phyloP scores from a whole-genome alignment of 129 eudicot species.

The Flaveria linearis region DNA sequence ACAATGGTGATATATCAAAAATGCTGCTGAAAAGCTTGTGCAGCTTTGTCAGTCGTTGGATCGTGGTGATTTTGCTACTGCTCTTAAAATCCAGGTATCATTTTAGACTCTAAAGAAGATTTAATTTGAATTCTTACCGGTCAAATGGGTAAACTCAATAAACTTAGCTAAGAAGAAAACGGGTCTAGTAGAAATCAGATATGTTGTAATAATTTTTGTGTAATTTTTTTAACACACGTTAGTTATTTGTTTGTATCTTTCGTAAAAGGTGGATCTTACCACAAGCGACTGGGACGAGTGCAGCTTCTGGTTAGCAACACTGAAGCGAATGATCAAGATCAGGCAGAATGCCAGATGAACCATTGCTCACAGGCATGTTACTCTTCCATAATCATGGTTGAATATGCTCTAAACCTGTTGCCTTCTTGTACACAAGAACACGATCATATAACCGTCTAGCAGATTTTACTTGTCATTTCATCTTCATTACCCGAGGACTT shows the following conservation, averaged over 20 bases:
- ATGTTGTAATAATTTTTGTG: no score
- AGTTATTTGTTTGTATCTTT: neutral
- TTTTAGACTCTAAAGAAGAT: neutral
- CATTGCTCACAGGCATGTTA: constrained; percentile 1
- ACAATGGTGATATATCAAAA: constrained; percentile 81
- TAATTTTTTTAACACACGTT: neutral
- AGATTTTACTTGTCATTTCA: constrained; percentile 28
- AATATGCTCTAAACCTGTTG: neutral
- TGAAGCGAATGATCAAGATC: constrained; percentile 87
- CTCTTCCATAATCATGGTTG: constrained; percentile 16
- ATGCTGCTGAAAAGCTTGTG: constrained; percentile 86
- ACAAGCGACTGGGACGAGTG: constrained; percentile 98
- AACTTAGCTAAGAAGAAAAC: neutral
- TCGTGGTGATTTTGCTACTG: constrained; percentile 74
- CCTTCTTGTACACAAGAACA: constrained; percentile 37
- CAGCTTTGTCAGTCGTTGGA: constrained; percentile 91
- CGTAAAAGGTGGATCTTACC: constrained; percentile 70
- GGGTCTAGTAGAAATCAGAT: neutral
- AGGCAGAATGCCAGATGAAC: constrained; percentile 74
- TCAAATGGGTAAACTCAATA: neutral
- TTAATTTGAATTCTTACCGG: neutral
- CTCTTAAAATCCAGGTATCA: constrained; percentile 82
- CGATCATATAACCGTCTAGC: constrained; percentile 24
- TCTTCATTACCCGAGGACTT: constrained; percentile 17
- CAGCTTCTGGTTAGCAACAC: constrained; percentile 88